Percentiles rank a stretch among this genome's conserved stretches.
phyloP scores from a whole-genome alignment of 225 moss, liverwort and hornwort genomes.

The Neckera pumila region DNA sequence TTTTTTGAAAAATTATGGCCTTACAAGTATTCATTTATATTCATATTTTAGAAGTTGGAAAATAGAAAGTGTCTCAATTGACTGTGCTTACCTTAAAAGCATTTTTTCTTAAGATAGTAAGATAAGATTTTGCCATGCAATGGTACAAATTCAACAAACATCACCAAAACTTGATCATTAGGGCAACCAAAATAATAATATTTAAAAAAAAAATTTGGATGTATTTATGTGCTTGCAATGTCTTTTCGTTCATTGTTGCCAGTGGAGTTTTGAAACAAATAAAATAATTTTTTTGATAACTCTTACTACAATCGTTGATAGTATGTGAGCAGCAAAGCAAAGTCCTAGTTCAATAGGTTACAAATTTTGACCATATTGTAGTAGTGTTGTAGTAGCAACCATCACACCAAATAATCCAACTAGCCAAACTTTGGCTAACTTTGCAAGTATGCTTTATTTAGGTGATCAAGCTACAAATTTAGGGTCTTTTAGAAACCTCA shows the following conservation, averaged over 20 bases:
- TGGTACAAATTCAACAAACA: background rate
- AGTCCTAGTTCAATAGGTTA: background rate
- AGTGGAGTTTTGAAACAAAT: background rate
- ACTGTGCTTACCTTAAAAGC: background rate
- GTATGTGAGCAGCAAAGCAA: rapidly evolving
- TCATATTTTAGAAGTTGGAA: background rate
- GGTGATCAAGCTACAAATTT: background rate
- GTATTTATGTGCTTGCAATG: background rate
- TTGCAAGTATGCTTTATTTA: background rate
- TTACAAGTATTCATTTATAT: background rate
- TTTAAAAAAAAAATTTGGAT: too few relatives aligned
- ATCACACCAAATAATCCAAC: background rate
- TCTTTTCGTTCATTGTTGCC: rapidly evolving
- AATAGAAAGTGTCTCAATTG: background rate
- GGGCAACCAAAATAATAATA: too few relatives aligned
- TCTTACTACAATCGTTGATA: rapidly evolving
- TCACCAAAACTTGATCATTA: background rate
- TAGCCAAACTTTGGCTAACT: background rate
- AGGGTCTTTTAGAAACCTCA: too few relatives aligned
- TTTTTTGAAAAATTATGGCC: background rate
- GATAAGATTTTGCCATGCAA: background rate
- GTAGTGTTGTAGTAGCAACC: background rate
- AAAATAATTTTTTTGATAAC: background rate
- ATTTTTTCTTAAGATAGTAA: background rate
- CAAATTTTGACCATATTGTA: background rate